phyloP scores from a whole-genome alignment of 1,284 basidiomycete genomes.

The Sanghuangporus weigelae region DNA sequence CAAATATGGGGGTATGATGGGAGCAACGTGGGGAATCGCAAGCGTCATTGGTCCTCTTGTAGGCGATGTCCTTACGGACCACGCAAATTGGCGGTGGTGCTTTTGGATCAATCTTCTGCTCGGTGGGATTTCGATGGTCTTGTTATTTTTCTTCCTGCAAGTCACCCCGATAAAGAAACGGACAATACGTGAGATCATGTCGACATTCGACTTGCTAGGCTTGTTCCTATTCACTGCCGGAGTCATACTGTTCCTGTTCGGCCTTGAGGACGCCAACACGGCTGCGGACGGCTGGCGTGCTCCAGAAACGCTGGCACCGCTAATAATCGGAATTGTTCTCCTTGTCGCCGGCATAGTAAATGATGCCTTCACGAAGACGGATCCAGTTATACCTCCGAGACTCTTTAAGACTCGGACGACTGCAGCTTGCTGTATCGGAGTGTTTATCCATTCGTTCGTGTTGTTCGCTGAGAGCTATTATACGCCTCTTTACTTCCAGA shows the following conservation, averaged over 20 bases:
- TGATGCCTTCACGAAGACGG: conserved; percentile 42
- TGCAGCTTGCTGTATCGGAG: conserved; percentile 31
- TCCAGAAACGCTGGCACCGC: neutral
- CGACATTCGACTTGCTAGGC: conserved; percentile 44
- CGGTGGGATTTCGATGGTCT: conserved; percentile 34
- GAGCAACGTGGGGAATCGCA: conserved; percentile 38
- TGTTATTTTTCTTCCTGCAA: conserved; percentile 28
- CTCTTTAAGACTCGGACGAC: conserved; percentile 45
- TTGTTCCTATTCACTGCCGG: conserved; percentile 39
- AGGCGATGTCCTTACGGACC: conserved; percentile 21
- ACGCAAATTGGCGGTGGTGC: conserved; percentile 33
- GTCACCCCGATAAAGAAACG: conserved; percentile 26
- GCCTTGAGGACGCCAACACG: conserved; percentile 20
- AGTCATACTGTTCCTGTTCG: conserved; percentile 41
- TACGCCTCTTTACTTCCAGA: conserved; percentile 36
- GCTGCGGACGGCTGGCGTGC: neutral
- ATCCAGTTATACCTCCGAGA: conserved; percentile 46
- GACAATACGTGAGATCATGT: conserved; percentile 28
- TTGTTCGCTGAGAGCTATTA: conserved; percentile 31
- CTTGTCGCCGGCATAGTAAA: conserved; percentile 32
- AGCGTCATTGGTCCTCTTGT: conserved; percentile 40
- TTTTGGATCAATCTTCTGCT: conserved; percentile 36
- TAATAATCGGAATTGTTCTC: neutral
- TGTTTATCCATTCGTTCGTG: conserved; percentile 34
- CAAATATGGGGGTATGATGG: conserved; percentile 34